Evolutionary conservation across 179 eudicot genomes (phyloP).

Genomic region (Kewa caespitosa): DNA sequence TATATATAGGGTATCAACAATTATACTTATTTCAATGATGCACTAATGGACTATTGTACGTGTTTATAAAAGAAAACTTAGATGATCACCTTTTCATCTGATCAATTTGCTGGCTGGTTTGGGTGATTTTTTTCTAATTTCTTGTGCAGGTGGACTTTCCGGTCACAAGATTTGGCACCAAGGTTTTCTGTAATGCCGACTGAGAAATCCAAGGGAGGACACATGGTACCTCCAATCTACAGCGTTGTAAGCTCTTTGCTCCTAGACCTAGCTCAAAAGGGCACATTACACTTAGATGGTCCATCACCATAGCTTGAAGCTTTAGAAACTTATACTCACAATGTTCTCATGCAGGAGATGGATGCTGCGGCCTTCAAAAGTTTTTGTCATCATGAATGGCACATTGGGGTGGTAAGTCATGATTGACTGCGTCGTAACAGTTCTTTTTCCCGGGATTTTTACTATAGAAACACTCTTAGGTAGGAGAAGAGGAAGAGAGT

Average conservation of each 20-base stretch:
- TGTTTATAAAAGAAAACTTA: not conserved
- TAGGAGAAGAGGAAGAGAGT: not conserved
- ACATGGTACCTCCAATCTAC: slow-evolving; percentile 68
- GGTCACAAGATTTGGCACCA: slow-evolving; percentile 78
- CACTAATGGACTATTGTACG: not conserved
- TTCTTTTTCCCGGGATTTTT: not conserved
- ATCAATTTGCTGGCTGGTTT: not conserved
- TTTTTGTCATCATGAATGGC: slow-evolving; percentile 69
- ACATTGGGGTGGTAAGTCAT: slow-evolving; percentile 88
- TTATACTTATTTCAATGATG: not conserved
- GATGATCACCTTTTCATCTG: not conserved
- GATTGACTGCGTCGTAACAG: not conserved
- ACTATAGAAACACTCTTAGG: not conserved
- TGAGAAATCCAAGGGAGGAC: slow-evolving; percentile 51
- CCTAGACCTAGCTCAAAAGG: not conserved
- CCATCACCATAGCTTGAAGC: not conserved
- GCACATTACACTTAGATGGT: not conserved
- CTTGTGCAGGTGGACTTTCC: slow-evolving; percentile 80
- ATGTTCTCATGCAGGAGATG: slow-evolving; percentile 59
- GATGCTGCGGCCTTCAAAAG: slow-evolving; percentile 74
- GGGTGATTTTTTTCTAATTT: too few species aligned
- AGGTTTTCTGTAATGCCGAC: slow-evolving; percentile 81
- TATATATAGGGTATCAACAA: slow-evolving; percentile 70
- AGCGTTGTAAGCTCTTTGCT: slow-evolving; percentile 60
- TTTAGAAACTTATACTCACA: not conserved